Evolutionary conservation across 306 rosid genomes (phyloP).

Genomic region (Cucurbita moschata): DNA sequence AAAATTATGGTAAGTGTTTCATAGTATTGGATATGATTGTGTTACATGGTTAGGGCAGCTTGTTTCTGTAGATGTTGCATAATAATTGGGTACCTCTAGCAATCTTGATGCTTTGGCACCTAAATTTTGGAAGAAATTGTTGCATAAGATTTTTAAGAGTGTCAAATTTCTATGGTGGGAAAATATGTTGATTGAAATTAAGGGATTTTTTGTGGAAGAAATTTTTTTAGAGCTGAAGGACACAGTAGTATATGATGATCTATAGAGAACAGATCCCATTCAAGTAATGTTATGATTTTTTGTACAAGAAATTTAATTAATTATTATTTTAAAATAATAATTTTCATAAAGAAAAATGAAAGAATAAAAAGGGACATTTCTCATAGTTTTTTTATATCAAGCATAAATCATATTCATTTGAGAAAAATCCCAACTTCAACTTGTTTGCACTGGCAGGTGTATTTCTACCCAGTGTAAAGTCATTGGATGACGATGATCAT

Average conservation of each 20-base stretch:
- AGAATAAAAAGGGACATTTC: no score
- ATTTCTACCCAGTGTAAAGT: constrained; percentile 45
- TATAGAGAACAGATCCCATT: no score
- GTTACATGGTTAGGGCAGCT: background rate
- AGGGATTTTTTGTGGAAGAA: no score
- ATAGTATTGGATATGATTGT: background rate
- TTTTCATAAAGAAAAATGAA: no score
- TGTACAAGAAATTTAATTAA: no score
- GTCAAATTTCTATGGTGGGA: background rate
- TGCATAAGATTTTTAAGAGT: background rate
- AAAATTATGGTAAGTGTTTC: background rate
- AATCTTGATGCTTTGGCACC: background rate
- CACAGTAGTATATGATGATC: no score
- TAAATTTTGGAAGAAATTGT: background rate
- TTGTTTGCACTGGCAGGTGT: constrained; percentile 30
- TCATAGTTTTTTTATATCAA: background rate
- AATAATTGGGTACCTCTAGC: background rate
- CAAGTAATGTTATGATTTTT: no score
- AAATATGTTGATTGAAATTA: background rate
- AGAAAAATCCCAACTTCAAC: background rate
- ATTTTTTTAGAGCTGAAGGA: no score
- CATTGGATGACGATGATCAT: constrained; percentile 40
- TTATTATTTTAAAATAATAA: no score
- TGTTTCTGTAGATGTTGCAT: background rate
- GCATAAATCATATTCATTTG: background rate